Percentiles rank a stretch among this genome's conserved stretches.
Conservation (phyloP, 116 monocot species). For the Phalaenopsis hybrid region DNA sequence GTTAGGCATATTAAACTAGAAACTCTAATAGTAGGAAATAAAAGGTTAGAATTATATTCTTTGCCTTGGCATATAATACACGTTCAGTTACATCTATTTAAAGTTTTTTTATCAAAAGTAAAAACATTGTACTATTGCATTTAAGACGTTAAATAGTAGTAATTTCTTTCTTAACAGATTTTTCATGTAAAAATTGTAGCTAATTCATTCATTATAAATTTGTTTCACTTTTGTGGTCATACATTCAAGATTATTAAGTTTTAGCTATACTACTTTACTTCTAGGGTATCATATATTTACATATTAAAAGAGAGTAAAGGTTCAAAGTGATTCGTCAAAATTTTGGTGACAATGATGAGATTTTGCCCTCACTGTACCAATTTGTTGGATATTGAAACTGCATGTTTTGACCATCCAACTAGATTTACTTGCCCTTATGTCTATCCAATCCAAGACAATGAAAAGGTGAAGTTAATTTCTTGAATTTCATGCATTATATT, state of each 20-base stretch:
- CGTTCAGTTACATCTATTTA: not conserved
- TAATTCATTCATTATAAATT: not conserved
- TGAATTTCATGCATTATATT: too few relatives aligned
- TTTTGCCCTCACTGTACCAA: conserved; percentile 63
- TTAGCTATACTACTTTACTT: not conserved
- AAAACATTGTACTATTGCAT: not conserved
- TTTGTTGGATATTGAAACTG: conserved; percentile 56
- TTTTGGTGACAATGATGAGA: conserved; percentile 26
- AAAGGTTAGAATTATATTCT: not conserved
- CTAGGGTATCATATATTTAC: not conserved
- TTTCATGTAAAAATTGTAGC: not conserved
- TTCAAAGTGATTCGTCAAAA: not conserved
- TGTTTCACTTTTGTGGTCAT: not conserved
- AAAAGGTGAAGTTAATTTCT: not conserved
- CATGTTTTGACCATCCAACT: conserved; percentile 17
- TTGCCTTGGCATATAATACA: not conserved
- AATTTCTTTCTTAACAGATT: not conserved
- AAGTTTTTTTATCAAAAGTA: not conserved
- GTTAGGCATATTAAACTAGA: too few relatives aligned
- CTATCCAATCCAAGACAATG: conserved; percentile 46
- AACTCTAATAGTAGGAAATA: not conserved
- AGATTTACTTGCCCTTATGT: conserved; percentile 66
- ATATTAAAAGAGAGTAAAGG: not conserved
- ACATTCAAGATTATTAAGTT: not conserved
- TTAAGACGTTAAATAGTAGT: not conserved